phyloP scores from a whole-genome alignment of 495 filamentous ascomycete genomes.

The Podospora conica region DNA sequence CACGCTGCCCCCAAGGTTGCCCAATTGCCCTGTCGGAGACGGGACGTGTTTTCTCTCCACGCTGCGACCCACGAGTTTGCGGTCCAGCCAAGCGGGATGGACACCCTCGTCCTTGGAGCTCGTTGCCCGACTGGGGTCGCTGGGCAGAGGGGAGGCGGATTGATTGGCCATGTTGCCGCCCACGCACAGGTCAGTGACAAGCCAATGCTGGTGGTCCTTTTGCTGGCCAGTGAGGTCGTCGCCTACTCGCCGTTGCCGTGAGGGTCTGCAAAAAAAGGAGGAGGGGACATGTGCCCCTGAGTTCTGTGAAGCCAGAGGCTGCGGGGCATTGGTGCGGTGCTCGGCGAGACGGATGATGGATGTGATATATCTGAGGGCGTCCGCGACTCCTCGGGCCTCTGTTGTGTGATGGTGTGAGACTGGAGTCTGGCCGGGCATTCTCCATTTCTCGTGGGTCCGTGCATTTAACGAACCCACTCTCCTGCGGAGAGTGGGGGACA shows the following conservation, averaged over 20 bases:
- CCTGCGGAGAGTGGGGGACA: no score
- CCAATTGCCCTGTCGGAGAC: conserved; percentile 19
- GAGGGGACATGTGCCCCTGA: background rate
- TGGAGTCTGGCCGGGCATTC: background rate
- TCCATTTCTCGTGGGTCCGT: no score
- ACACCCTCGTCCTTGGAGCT: background rate
- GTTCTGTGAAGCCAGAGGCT: background rate
- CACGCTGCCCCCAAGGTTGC: background rate
- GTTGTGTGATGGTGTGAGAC: background rate
- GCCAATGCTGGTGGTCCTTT: conserved; percentile 9
- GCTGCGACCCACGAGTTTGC: conserved; percentile 6
- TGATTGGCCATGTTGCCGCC: conserved; percentile 44
- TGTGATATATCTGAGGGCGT: background rate
- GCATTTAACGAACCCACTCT: no score
- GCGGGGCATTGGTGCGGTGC: background rate
- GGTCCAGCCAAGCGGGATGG: conserved; percentile 11
- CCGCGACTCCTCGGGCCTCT: no score
- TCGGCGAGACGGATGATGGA: no score
- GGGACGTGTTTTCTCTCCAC: conserved; percentile 9
- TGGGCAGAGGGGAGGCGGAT: conserved; percentile 13
- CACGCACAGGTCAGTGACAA: conserved; percentile 30
- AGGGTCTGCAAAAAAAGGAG: background rate
- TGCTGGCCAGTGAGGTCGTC: conserved; percentile 14
- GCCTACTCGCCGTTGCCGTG: conserved; percentile 9
- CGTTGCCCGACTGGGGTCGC: conserved; percentile 17